Percentiles rank a stretch among this genome's conserved stretches.
Evolutionary conservation across 495 filamentous ascomycete genomes (phyloP).

Genomic region (Penicillium malachiteum): DNA sequence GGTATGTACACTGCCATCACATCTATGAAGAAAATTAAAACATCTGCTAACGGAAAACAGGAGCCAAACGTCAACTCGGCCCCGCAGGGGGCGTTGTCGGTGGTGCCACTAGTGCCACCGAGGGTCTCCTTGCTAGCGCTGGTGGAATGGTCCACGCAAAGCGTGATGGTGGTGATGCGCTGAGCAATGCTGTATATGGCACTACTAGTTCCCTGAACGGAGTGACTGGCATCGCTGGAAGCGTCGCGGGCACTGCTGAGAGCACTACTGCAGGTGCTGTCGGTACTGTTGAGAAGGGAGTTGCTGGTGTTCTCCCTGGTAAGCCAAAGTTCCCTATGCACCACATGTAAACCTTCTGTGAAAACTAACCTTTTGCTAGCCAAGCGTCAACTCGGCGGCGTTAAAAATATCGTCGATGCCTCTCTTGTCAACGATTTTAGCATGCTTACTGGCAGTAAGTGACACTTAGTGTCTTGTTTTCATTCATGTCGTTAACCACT

Average conservation of each 20-base stretch:
- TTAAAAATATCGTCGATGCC: constrained; percentile 8
- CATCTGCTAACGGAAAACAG: too few species aligned
- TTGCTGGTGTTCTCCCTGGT: constrained; percentile 7
- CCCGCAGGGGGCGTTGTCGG: background rate
- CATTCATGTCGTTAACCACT: background rate
- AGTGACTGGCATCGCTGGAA: constrained; percentile 9
- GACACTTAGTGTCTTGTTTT: background rate
- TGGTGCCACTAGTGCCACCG: constrained; percentile 5
- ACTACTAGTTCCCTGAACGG: constrained; percentile 14
- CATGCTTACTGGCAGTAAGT: constrained; percentile 23
- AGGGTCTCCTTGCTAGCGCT: constrained; percentile 2
- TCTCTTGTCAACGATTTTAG: constrained; percentile 9
- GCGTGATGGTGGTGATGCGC: constrained; percentile 5
- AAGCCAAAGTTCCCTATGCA: background rate
- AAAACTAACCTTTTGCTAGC: background rate
- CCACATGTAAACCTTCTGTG: too few species aligned
- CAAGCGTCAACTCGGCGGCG: constrained; percentile 18
- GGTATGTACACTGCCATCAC: background rate
- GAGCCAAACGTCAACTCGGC: background rate
- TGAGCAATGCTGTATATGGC: background rate
- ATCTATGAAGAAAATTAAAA: too few species aligned
- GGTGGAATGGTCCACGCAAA: background rate
- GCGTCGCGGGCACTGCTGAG: constrained; percentile 20
- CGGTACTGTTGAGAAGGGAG: constrained; percentile 11
- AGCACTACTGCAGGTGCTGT: constrained; percentile 11